phyloP scores from a whole-genome alignment of 345 rosid species.

The Carallia pectinifolia region DNA sequence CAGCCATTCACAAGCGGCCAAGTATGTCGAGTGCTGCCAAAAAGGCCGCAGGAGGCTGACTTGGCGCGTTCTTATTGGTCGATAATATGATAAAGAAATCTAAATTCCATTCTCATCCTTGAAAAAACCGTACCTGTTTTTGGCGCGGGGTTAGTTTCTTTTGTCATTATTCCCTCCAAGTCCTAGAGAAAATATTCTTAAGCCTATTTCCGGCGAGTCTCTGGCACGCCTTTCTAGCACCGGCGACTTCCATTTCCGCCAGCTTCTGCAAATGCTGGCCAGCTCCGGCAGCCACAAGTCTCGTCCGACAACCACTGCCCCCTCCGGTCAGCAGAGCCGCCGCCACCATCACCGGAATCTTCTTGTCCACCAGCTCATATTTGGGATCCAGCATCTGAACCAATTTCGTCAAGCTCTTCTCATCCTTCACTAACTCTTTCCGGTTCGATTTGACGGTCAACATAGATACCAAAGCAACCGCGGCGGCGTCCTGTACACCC shows the following conservation, averaged over 20 bases:
- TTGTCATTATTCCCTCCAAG: conserved; percentile 58
- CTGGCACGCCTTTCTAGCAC: conserved; percentile 61
- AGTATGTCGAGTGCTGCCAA: not conserved
- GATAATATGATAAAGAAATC: not conserved
- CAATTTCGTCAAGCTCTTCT: conserved; percentile 63
- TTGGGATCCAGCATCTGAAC: conserved; percentile 71
- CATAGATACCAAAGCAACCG: conserved; percentile 50
- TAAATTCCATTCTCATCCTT: conserved; percentile 25
- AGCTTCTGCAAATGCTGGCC: conserved; percentile 50
- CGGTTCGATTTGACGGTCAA: conserved; percentile 56
- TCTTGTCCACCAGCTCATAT: conserved; percentile 50
- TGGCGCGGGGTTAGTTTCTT: conserved; percentile 42
- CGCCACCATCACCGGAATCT: conserved; percentile 56
- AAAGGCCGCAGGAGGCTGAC: not conserved
- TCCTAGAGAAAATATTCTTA: conserved; percentile 57
- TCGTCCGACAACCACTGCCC: conserved; percentile 46
- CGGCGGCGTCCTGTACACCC: conserved; percentile 65
- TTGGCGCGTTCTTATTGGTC: not conserved
- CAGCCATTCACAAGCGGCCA: not conserved
- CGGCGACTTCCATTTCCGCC: conserved; percentile 59
- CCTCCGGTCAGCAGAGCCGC: conserved; percentile 50
- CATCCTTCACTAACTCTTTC: conserved; percentile 64
- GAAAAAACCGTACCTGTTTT: conserved; percentile 28
- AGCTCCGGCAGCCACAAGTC: conserved; percentile 57
- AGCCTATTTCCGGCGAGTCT: conserved; percentile 61